Evolutionary conservation across 2,329 filamentous ascomycete genomes (phyloP), one percentile per base, ranked within the genome.

Genomic region (Aspergillus sergii): DNA sequence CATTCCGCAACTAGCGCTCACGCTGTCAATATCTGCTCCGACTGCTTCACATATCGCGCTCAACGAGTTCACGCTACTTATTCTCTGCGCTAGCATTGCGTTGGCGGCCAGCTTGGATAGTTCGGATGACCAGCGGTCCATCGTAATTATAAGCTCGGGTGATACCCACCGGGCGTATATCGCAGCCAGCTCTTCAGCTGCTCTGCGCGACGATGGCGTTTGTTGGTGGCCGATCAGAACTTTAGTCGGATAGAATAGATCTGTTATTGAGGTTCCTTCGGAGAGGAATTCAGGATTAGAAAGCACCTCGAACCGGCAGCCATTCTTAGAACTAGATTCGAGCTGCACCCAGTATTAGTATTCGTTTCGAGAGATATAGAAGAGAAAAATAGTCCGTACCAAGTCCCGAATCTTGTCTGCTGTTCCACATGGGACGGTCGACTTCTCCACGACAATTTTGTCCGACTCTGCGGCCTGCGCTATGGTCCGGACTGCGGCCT

Each of bases 221-320:
- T 83, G 82, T 19, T 84, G 81, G 7, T 86, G 91, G 8, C 91
- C 91, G 72, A 94, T 93, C 41, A 94, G 82, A 19, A 94, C 86
- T 30, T 91, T 86, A 72, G 91, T 89, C 19, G 91, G 91, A 65
- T 85, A 79, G 55, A 93, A 82, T 6, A 94, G 82, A 72, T 94
- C 88, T 46, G 85, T 81, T 64, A 94, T 86, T 6, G 91, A 91
- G 8, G 90, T 92, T 61, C 91, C 91, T 66, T 91, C 91, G 26
- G 91, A 89, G 48, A 94, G 81, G 74, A 94, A 94, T 75, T 94
- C 91, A 6, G 91, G 91, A 76, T 93, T 94, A 48, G 90, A 93
- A 34, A 94, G 84, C 63, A 94, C 87, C 72, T 93, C 89, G 73
- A 93, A 93, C 39, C 16, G 39, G 39, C 39, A 41, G 16, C 39